phyloP scores from a whole-genome alignment of 108 stramenopile genomes.

The Cyclotella cryptica region DNA sequence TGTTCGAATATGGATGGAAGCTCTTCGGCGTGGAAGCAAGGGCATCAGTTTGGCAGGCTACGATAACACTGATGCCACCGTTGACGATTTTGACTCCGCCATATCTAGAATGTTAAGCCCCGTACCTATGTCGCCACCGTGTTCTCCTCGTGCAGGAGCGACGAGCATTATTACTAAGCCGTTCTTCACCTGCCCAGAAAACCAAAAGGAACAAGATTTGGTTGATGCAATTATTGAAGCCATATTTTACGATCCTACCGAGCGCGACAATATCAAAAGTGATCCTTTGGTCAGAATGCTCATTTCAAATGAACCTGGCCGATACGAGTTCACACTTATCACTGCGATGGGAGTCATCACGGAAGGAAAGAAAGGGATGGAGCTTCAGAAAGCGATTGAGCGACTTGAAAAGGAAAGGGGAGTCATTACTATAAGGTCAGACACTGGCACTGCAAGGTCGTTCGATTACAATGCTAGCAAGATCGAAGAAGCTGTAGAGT shows the following conservation, averaged over 20 bases:
- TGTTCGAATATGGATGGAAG: constrained; percentile 81
- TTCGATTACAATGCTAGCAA: constrained; percentile 88
- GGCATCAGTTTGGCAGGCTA: constrained; percentile 16
- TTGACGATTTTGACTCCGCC: constrained; percentile 29
- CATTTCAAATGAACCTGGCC: constrained; percentile 77
- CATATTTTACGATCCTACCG: constrained; percentile 73
- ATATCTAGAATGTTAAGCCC: constrained; percentile 19
- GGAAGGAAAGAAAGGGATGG: constrained; percentile 86
- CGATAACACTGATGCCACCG: constrained; percentile 21
- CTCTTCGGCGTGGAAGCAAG: constrained; percentile 45
- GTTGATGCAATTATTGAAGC: constrained; percentile 88
- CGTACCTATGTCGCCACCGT: constrained; percentile 9
- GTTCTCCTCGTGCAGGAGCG: constrained; percentile 9
- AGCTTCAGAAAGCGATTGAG: constrained; percentile 70
- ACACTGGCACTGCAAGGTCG: constrained; percentile 86
- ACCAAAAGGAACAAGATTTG: constrained; percentile 70
- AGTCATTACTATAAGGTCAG: constrained; percentile 77
- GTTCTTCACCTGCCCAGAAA: constrained; percentile 65
- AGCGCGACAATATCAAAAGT: constrained; percentile 57
- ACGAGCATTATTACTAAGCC: constrained; percentile 19
- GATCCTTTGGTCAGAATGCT: constrained; percentile 83
- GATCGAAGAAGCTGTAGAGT: constrained; percentile 70
- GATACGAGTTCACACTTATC: constrained; percentile 86
- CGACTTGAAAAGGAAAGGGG: constrained; percentile 75
- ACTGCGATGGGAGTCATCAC: constrained; percentile 92